Evolutionary conservation across 495 filamentous ascomycete genomes (phyloP), one percentile per base, ranked within the genome.

Genomic region (Daldinia caldariorum): DNA sequence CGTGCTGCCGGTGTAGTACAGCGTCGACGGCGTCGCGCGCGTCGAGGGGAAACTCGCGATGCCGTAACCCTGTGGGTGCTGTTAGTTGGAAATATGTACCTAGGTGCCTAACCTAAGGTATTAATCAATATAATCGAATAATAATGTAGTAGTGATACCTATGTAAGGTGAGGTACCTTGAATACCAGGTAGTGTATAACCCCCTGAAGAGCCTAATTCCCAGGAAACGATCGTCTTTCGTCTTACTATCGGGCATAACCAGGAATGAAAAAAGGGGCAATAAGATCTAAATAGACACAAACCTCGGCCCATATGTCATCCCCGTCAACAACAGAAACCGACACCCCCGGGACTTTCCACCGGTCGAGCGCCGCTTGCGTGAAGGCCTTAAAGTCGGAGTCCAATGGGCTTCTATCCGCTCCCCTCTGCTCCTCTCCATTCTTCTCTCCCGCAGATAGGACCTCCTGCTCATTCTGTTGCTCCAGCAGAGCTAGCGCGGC

Each of bases 301-400:
- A 87, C 85, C 76, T 85, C 80, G 39, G 83, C 66, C 69, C 77
- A 85, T 0, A 77, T 79, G 20, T 78, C 67, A 1, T 80, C 73
- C 1, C 80, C 81, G 63, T 85, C 78, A 0, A 86, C 74, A 7
- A 88, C 77, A 7, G 82, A 78, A 32, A 88, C 79, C 5, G 83
- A 74, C 4, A 87, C 29, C 0, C 86, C 85, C 10, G 86, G 86
- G 6, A 85, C 76, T 47, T 83, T 79, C 82, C 81, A 87, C 57
- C 80, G 69, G 7, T 82, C 76, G 1, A 89, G 69, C 7, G 67
- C 69, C 9, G 79, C 65, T 16, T 68, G 41, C 5, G 81, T 80
- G 7, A 83, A 73, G 0, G 66, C 58, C 32, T 75, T 77, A 49
- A 88, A 87, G 3, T 77, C 76, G 10, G 29, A 37, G 64, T 66